phyloP scores from a whole-genome alignment of 2,329 filamentous ascomycete genomes.

The Nigrospora oryzae region DNA sequence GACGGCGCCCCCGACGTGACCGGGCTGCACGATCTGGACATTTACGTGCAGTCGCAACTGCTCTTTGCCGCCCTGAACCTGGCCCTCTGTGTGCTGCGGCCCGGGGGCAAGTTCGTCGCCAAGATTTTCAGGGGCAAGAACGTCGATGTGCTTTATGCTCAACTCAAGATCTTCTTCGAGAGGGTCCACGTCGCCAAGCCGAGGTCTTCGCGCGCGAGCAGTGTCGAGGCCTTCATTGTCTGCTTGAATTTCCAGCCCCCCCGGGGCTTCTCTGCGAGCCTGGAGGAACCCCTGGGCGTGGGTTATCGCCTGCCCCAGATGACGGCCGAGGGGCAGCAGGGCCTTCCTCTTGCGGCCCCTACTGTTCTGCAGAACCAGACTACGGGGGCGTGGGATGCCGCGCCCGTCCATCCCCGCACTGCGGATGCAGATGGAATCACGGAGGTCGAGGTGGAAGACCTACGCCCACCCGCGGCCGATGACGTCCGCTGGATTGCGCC shows the following conservation, averaged over 20 bases:
- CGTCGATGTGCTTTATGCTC: slow-evolving; percentile 90
- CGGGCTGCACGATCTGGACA: slow-evolving; percentile 92
- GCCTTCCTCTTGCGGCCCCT: slow-evolving; percentile 30
- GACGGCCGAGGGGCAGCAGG: slow-evolving; percentile 31
- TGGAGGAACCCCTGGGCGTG: slow-evolving; percentile 67
- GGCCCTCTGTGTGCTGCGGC: slow-evolving; percentile 82
- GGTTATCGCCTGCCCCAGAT: slow-evolving; percentile 45
- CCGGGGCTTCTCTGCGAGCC: slow-evolving; percentile 62
- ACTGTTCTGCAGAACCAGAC: slow-evolving; percentile 35
- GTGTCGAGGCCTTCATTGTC: slow-evolving; percentile 93
- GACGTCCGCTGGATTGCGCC: slow-evolving; percentile 78
- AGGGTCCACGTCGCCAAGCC: slow-evolving; percentile 88
- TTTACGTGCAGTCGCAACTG: slow-evolving; percentile 94
- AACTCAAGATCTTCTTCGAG: slow-evolving; percentile 86
- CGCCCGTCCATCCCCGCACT: slow-evolving; percentile 7
- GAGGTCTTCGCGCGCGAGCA: slow-evolving; percentile 87
- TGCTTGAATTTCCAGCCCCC: slow-evolving; percentile 85
- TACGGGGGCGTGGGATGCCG: slow-evolving; percentile 34
- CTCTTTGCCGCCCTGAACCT: slow-evolving; percentile 92
- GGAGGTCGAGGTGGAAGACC: slow-evolving; percentile 43
- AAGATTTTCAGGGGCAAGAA: slow-evolving; percentile 96
- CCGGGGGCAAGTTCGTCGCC: slow-evolving; percentile 92
- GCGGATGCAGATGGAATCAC: slow-evolving; percentile 26
- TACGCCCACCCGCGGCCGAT: slow-evolving; percentile 21
- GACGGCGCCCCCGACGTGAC: slow-evolving; percentile 96